Evolutionary conservation across 495 filamentous ascomycete species (phyloP), one percentile per base, ranked within the genome.

Genomic region (Tetracladium marchalianum): DNA sequence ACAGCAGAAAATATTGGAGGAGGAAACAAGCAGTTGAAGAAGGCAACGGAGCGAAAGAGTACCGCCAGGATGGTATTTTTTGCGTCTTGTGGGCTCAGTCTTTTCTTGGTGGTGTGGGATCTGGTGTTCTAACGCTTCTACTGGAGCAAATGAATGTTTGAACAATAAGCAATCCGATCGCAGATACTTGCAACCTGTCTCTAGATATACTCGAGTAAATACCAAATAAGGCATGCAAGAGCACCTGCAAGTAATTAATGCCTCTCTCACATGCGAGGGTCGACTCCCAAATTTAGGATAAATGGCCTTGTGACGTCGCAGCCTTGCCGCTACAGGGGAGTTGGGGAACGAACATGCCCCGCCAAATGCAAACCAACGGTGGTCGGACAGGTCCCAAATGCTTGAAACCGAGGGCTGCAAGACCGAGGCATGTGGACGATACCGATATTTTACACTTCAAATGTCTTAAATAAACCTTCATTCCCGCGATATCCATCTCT

Each of bases 1-100:
- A 95, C 89, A 8, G 71, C 78, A 22, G 85, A 89, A 61, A 95
- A 96, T 57, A 76, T 99, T 34, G 84, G 84, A 2, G 77, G 79
- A 31, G 92, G 92, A 8, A 99, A 97, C 60, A 85, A 83, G 61
- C 82, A 97, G 65, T 68, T 99, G 35, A 94, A 90, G 64, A 79
- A 82, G 56, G 90, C 90, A 34, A 77, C 78, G 5, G 79, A 89
- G 67, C 72, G 82, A 53, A 71, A 75, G 49, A 94, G 89, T 70
- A 82, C 87, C 33, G 92, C 92, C 19, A 81, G 81, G 56, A 84
- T 83, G 52, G 83, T 95, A 22, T 99, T 97, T 58, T 95, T 82
- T 66, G 85, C 81, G 11, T 88, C 87, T 6, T 80, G 83, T 22
- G 84, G 81, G 0, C 70, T 97, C 48, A 95, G 88, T 61, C 66